Percentiles rank a stretch among this genome's conserved stretches.
phyloP scores from a whole-genome alignment of 176 grass and related monocot species.

The Raddia distichophylla region DNA sequence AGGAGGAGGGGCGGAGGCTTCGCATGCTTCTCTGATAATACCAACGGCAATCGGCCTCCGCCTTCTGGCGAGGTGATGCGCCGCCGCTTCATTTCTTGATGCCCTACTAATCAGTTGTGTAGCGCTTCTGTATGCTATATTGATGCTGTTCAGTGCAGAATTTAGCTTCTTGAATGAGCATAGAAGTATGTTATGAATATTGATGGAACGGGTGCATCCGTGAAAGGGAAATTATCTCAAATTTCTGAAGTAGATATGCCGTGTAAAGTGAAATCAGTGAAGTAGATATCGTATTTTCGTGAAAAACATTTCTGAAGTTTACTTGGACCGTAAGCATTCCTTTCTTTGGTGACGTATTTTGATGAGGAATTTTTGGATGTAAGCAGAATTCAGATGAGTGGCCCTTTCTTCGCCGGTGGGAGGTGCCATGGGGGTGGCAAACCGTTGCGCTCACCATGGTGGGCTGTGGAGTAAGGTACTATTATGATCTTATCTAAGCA shows the following conservation, averaged over 20 bases:
- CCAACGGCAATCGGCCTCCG: slow-evolving; percentile 32
- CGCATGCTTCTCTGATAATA: slow-evolving; percentile 46
- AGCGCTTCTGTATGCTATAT: background rate
- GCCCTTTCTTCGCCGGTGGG: slow-evolving; percentile 76
- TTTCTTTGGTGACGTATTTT: background rate
- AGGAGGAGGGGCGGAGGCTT: slow-evolving; percentile 36
- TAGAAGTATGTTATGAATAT: background rate
- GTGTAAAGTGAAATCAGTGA: background rate
- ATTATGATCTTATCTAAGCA: slow-evolving; percentile 22
- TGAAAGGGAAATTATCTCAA: background rate
- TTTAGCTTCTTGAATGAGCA: slow-evolving; percentile 24
- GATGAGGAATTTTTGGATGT: background rate
- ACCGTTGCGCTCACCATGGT: slow-evolving; percentile 72
- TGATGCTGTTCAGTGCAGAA: background rate
- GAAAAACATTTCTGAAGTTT: background rate
- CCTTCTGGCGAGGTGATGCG: slow-evolving; percentile 55
- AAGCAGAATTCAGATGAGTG: slow-evolving; percentile 52
- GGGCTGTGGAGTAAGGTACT: slow-evolving; percentile 80
- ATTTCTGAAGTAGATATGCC: background rate
- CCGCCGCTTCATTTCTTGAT: background rate
- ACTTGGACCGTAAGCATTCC: slow-evolving; percentile 21
- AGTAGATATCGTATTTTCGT: background rate
- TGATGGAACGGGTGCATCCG: background rate
- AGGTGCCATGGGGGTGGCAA: slow-evolving; percentile 92
- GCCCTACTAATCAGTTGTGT: background rate